These are phyloP conservation scores for Kazachstania psychrophila DNA, from an alignment of 805 yeast genomes.

Conservation along the genomic window DNA sequence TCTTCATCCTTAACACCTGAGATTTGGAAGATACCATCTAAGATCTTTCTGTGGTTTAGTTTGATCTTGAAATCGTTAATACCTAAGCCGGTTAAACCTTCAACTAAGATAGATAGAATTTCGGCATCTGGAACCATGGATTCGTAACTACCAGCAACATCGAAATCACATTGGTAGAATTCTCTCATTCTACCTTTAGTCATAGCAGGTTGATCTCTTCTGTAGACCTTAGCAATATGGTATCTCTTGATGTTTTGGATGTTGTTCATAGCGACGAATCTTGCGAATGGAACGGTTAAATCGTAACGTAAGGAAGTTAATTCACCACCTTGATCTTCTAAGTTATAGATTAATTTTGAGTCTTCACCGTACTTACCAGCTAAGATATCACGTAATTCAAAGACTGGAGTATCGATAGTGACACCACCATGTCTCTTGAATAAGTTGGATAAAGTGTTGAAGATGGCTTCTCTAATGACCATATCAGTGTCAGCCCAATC, in stretches of 20 bases:
- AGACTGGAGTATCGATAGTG: conserved; percentile 96
- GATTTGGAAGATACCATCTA: conserved; percentile 91
- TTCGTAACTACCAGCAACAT: conserved; percentile 88
- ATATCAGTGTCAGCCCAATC: conserved; percentile 99
- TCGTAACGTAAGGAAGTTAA: conserved; percentile 91
- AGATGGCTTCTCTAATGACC: conserved; percentile 86
- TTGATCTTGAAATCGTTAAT: conserved; percentile 84
- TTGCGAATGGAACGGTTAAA: conserved; percentile 95
- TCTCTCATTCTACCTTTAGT: conserved; percentile 99
- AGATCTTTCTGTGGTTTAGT: conserved; percentile 87
- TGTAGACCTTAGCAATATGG: conserved; percentile 95
- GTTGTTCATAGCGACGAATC: conserved; percentile 94
- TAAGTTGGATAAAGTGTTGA: conserved; percentile 56
- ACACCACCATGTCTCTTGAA: conserved; percentile 97
- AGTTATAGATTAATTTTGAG: conserved; percentile 87
- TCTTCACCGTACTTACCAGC: conserved; percentile 99
- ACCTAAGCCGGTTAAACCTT: conserved; percentile 77
- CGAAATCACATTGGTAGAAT: conserved; percentile 97
- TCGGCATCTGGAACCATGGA: conserved; percentile 96
- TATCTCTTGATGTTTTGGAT: conserved; percentile 83
- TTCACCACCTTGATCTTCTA: conserved; percentile 99
- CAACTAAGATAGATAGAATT: conserved; percentile 67
- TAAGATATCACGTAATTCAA: conserved; percentile 88
- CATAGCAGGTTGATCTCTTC: conserved; percentile 99
- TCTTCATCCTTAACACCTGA: conserved; percentile 94